phyloP scores from a whole-genome alignment of 805 yeast species.

The Wickerhamiella occidentalis region DNA sequence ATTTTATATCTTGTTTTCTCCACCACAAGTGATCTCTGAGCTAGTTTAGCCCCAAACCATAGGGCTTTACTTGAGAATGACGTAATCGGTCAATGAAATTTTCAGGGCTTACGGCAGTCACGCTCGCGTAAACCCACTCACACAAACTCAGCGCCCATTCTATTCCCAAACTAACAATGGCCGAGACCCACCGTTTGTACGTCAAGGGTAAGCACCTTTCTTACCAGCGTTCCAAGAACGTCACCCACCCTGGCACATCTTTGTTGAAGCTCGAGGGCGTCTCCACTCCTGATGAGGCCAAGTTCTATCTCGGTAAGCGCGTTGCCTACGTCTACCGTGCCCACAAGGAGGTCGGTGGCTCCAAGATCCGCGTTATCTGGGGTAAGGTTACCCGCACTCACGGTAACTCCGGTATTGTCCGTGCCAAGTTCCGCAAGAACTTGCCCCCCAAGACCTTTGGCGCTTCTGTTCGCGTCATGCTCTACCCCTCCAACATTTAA shows the following conservation, averaged over 20 bases:
- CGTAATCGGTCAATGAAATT: not conserved
- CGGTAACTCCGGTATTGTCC: slow-evolving; percentile 96
- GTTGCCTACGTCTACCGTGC: slow-evolving; percentile 99
- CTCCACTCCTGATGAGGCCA: slow-evolving; percentile 79
- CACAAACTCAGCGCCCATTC: not conserved
- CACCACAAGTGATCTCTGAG: not conserved
- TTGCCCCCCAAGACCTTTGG: slow-evolving; percentile 99
- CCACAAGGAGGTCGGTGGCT: slow-evolving; percentile 93
- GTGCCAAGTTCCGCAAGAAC: slow-evolving; percentile 98
- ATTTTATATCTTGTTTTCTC: no score
- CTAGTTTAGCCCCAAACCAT: not conserved
- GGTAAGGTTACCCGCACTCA: slow-evolving; percentile 97
- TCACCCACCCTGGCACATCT: slow-evolving; percentile 96
- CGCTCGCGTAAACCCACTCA: slow-evolving; percentile 10
- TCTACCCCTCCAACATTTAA: slow-evolving; percentile 99
- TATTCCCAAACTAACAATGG: slow-evolving; percentile 16
- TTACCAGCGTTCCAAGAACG: slow-evolving; percentile 98
- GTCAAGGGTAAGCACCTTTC: slow-evolving; percentile 99
- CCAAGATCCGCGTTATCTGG: slow-evolving; percentile 99
- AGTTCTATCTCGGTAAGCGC: slow-evolving; percentile 99
- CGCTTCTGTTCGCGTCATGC: slow-evolving; percentile 98
- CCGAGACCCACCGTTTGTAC: slow-evolving; percentile 45
- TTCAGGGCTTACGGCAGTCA: slow-evolving; percentile 12
- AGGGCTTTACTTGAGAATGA: not conserved
- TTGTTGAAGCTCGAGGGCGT: slow-evolving; percentile 97